These are phyloP conservation scores for Phialophora macrospora DNA, from an alignment of 2,329 filamentous ascomycete species.

Conservation along the genomic window DNA sequence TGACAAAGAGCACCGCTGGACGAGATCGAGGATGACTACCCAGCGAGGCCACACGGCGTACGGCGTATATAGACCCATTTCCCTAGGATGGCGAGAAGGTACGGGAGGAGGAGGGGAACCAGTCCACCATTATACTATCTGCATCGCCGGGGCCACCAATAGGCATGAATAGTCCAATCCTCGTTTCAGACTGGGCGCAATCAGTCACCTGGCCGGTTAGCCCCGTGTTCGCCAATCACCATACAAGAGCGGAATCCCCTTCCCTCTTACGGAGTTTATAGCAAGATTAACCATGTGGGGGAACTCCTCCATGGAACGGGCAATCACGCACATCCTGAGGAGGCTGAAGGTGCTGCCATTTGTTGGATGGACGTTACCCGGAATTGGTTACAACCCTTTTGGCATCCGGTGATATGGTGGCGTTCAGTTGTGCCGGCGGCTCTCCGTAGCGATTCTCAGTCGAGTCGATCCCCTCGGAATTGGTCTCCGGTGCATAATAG, in stretches of 20 bases:
- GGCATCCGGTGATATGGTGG: not conserved
- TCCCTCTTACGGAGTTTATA: not conserved
- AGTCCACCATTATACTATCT: constrained; percentile 2
- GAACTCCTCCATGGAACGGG: not conserved
- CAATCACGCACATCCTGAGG: not conserved
- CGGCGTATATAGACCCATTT: not conserved
- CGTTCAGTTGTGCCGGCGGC: not conserved
- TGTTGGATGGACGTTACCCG: not conserved
- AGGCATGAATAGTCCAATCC: not conserved
- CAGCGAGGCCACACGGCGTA: not conserved
- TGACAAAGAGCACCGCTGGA: not conserved
- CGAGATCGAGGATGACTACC: not conserved
- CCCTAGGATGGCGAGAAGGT: not conserved
- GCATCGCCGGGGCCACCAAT: not conserved
- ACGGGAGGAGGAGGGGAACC: not conserved
- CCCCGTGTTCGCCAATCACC: not conserved
- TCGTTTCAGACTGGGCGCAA: not conserved
- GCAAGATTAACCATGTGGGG: not conserved
- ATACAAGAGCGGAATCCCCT: not conserved
- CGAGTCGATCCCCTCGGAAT: not conserved
- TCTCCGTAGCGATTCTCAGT: not conserved
- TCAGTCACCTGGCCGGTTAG: not conserved
- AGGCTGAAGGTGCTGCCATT: not conserved
- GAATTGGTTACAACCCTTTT: constrained; percentile 12
- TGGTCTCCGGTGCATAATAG: not conserved